These are phyloP conservation scores for Taiwanofungus camphoratus DNA, from an alignment of 1,284 basidiomycete genomes.

Conservation along the genomic window DNA sequence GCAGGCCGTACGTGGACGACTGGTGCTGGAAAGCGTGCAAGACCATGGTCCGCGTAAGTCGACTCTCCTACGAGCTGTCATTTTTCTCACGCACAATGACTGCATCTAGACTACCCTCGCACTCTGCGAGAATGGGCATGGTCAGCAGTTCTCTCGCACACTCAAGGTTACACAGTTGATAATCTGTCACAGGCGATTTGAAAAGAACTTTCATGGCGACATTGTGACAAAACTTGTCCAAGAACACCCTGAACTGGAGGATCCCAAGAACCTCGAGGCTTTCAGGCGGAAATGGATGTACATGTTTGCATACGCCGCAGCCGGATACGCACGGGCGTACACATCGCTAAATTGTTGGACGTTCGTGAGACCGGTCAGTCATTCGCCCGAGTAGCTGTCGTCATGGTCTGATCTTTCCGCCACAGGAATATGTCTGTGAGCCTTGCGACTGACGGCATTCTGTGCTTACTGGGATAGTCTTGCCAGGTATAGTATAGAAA, in stretches of 20 bases:
- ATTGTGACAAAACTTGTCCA: constrained; percentile 14
- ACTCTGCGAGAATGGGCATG: constrained; percentile 76
- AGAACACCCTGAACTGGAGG: constrained; percentile 13
- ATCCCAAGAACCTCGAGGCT: constrained; percentile 15
- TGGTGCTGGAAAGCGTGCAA: constrained; percentile 74
- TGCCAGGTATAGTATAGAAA: too few relatives aligned
- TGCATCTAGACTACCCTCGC: constrained; percentile 73
- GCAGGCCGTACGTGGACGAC: constrained; percentile 54
- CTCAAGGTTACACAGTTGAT: too few relatives aligned
- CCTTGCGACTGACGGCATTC: background rate
- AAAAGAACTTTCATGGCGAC: constrained; percentile 18
- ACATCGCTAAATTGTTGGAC: constrained; percentile 22
- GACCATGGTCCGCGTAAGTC: constrained; percentile 70
- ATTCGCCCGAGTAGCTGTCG: background rate
- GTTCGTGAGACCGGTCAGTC: constrained; percentile 19
- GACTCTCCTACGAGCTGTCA: background rate
- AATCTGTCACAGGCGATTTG: constrained; percentile 20
- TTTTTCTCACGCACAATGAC: too few relatives aligned
- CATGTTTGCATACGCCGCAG: constrained; percentile 26
- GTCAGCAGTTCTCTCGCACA: constrained; percentile 1
- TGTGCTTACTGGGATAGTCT: too few relatives aligned
- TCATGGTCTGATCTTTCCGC: background rate
- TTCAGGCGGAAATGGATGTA: constrained; percentile 28
- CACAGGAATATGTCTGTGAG: background rate
- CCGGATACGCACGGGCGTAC: constrained; percentile 24